Conservation (phyloP, 129 eudicot species). For the Arctium lappa region DNA sequence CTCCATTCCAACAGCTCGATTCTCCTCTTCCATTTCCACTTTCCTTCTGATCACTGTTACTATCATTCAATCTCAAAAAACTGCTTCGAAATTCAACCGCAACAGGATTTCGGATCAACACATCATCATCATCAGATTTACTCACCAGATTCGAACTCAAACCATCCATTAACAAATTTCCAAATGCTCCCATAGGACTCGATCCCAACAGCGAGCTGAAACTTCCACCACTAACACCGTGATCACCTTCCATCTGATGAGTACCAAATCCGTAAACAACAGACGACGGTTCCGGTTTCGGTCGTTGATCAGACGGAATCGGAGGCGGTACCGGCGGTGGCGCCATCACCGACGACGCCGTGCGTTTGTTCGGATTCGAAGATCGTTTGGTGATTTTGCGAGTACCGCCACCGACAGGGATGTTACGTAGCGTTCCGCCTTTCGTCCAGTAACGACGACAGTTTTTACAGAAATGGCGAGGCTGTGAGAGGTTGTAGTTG, state of each 20-base stretch:
- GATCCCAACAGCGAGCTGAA: constrained; percentile 42
- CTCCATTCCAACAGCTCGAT: constrained; percentile 34
- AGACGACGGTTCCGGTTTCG: background rate
- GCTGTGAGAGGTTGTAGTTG: constrained; percentile 91
- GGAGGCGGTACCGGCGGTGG: background rate
- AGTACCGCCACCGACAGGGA: constrained; percentile 71
- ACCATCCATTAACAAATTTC: constrained; percentile 48
- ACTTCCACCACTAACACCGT: constrained; percentile 10
- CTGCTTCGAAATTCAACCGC: constrained; percentile 27
- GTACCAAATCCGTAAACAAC: constrained; percentile 2
- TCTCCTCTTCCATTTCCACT: constrained; percentile 20
- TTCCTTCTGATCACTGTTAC: background rate
- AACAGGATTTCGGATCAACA: constrained; percentile 28
- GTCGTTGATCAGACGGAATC: background rate
- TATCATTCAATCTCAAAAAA: constrained; percentile 30
- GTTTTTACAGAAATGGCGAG: constrained; percentile 69
- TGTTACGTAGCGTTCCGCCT: constrained; percentile 78
- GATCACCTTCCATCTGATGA: constrained; percentile 16
- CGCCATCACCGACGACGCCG: background rate
- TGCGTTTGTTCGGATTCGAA: constrained; percentile 29
- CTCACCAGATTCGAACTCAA: constrained; percentile 21
- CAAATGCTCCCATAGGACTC: constrained; percentile 45
- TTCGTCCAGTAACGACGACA: constrained; percentile 82
- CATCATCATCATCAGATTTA: constrained; percentile 27
- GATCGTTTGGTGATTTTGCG: constrained; percentile 55